phyloP scores from a whole-genome alignment of 495 filamentous ascomycete species.

The Daldinia vernicosa region DNA sequence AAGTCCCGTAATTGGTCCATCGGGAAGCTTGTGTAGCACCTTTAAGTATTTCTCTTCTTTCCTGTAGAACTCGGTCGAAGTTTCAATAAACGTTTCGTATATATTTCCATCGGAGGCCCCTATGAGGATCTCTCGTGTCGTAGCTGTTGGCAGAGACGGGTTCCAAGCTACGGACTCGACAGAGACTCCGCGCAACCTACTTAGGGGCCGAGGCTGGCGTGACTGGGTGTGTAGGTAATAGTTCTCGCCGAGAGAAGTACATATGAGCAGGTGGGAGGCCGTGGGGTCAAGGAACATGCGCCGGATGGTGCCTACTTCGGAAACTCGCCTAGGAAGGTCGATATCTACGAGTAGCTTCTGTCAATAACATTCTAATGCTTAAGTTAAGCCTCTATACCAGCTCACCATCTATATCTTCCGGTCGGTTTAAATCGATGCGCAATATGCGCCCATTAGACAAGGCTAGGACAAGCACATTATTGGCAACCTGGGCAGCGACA shows the following conservation, averaged over 20 bases:
- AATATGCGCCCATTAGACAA: slow-evolving; percentile 88
- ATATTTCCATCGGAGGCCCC: slow-evolving; percentile 92
- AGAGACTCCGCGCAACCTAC: slow-evolving; percentile 81
- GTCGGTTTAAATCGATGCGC: slow-evolving; percentile 90
- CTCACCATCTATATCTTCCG: slow-evolving; percentile 93
- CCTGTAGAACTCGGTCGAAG: slow-evolving; percentile 89
- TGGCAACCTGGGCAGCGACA: slow-evolving; percentile 94
- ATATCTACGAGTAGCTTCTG: slow-evolving; percentile 69
- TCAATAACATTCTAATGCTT: slow-evolving; percentile 1
- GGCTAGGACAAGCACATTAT: slow-evolving; percentile 93
- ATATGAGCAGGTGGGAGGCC: slow-evolving; percentile 91
- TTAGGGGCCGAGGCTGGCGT: slow-evolving; percentile 81
- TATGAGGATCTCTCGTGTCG: slow-evolving; percentile 93
- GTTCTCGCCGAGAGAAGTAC: slow-evolving; percentile 91
- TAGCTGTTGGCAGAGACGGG: slow-evolving; percentile 93
- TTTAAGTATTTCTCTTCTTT: slow-evolving; percentile 93
- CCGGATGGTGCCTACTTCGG: slow-evolving; percentile 89
- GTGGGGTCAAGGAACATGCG: slow-evolving; percentile 97
- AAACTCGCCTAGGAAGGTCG: slow-evolving; percentile 91
- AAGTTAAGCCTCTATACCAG: not conserved
- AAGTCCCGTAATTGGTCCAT: slow-evolving; percentile 81
- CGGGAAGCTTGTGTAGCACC: slow-evolving; percentile 76
- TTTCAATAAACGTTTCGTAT: slow-evolving; percentile 96
- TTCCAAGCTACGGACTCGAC: slow-evolving; percentile 96
- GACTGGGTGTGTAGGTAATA: slow-evolving; percentile 98